A percentile compares a stretch with the other conserved stretches of the same genome.
These are phyloP conservation scores for Trapa incisa DNA, from an alignment of 345 rosid genomes.

Conservation along the genomic window DNA sequence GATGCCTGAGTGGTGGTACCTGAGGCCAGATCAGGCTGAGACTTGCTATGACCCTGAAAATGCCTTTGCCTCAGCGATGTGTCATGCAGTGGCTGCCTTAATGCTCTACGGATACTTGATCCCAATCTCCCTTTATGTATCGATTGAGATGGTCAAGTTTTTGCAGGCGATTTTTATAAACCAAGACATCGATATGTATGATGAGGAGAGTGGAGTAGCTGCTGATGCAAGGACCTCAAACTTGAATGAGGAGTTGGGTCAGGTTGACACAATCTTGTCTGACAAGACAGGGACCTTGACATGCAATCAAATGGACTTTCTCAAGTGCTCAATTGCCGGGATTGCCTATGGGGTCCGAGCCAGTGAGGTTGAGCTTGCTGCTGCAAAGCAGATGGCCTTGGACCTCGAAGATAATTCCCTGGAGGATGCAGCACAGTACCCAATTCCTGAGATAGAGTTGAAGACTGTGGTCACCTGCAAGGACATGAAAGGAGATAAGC, in stretches of 20 bases:
- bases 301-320: slow-evolving; percentile 71
- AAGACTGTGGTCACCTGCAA: not conserved
- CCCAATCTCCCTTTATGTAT: slow-evolving; percentile 70
- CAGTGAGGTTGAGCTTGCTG: slow-evolving; percentile 54
- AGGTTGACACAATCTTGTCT: slow-evolving; percentile 56
- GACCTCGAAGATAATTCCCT: slow-evolving; percentile 25
- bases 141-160: slow-evolving; percentile 64
- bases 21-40: slow-evolving; percentile 22
- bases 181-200: slow-evolving; percentile 52
- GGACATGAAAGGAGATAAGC: slow-evolving; percentile 9
- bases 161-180: slow-evolving; percentile 60
- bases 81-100: slow-evolving; percentile 47
- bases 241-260: slow-evolving; percentile 72
- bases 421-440: slow-evolving; percentile 7
- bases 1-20: slow-evolving; percentile 59
- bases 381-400: slow-evolving; percentile 36
- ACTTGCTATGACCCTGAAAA: slow-evolving; percentile 30
- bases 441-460: slow-evolving; percentile 3
- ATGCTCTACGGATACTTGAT: slow-evolving; percentile 63
- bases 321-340: slow-evolving; percentile 76
- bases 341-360: slow-evolving; percentile 42
- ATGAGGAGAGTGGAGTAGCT: slow-evolving; percentile 39
- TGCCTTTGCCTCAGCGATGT: slow-evolving; percentile 26
- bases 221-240: slow-evolving; percentile 65
- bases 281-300: slow-evolving; percentile 87